A percentile compares a stretch with the other conserved stretches of the same genome.
Evolutionary conservation across 306 rosid species (phyloP).

Genomic region (Vachellia pachyceras): DNA sequence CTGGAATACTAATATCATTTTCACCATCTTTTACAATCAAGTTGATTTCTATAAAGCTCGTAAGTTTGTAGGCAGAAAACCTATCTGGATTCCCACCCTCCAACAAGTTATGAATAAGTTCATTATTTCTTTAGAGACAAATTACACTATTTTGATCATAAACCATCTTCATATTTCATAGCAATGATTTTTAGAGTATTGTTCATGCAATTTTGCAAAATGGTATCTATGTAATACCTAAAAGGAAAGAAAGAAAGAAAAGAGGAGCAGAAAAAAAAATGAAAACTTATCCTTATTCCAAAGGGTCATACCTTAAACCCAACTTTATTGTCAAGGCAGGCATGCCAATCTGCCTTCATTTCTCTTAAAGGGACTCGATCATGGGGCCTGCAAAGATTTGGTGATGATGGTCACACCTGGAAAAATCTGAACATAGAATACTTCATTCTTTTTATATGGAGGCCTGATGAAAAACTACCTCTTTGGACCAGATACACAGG

Average conservation of each 20-base stretch:
- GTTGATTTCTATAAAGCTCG: not conserved
- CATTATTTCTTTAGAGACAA: not conserved
- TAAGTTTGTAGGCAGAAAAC: not conserved
- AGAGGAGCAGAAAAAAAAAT: not conserved
- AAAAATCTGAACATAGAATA: conserved; percentile 22
- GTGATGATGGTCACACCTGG: conserved; percentile 31
- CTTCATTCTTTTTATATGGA: conserved; percentile 20
- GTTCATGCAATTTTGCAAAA: not conserved
- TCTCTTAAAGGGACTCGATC: conserved; percentile 93
- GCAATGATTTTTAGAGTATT: not conserved
- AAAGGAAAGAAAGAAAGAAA: not conserved
- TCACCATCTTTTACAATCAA: not conserved
- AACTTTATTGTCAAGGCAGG: conserved; percentile 89
- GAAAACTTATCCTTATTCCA: conserved; percentile 15
- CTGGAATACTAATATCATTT: not conserved
- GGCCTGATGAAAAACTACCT: conserved; percentile 56
- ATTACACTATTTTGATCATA: not conserved
- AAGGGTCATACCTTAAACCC: conserved; percentile 83
- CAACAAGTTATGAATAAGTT: conserved; percentile 1
- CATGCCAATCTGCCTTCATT: conserved; percentile 93
- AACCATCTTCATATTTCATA: not conserved
- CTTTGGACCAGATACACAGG: conserved; percentile 97
- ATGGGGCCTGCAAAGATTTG: conserved; percentile 75
- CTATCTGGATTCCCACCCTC: not conserved
- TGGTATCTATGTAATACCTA: conserved; percentile 15